Base-by-base conservation (phyloP, 2,329 filamentous ascomycete species). In the Microdochium bolleyi region DNA sequence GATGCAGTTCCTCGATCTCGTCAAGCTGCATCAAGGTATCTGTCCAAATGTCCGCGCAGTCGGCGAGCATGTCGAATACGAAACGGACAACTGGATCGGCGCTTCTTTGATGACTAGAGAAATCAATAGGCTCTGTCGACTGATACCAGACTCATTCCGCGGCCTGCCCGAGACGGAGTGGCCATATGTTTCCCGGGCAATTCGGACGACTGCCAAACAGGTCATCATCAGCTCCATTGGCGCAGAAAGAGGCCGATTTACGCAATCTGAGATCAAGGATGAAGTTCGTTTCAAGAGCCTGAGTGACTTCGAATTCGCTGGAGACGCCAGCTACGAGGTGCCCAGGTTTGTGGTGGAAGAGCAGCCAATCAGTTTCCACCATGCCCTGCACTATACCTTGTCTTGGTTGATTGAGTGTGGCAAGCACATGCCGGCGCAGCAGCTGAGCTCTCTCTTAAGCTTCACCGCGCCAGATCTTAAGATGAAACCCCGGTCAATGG, bases 61-160 rank as follows among this genome's bases (percentile, higher is more conserved):
- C 22, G 91, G 92, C 16, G 94, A 97, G 64, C 94, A 99, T 67
- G 89, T 99, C 30, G 95, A 99, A 68, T 99, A 97, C 64, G 94
- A 99, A 70, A 95, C 92, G 2, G 95, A 99, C 70, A 88, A 90
- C 21, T 99, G 94, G 94, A 97, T 99, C 51, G 95, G 89, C 54
- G 92, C 94, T 3, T 96, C 92, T 7, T 78, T 97, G 50, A 88
- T 99, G 54, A 96, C 94, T 50, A 82, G 92, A 50, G 92, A 99
- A 67, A 92, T 99, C 67, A 97, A 97, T 65, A 84, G 89, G 52
- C 80, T 97, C 37, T 96, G 92, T 63, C 81, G 92, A 57, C 88
- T 94, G 62, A 87, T 97, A 54, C 85, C 91, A 0, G 89, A 95
- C 61, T 85, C 94, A 0, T 99, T 96, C 75, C 82, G 83, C 50